These are phyloP conservation scores for Tinospora cordifolia DNA, from an alignment of 164 flowering plant species.

Conservation along the genomic window DNA sequence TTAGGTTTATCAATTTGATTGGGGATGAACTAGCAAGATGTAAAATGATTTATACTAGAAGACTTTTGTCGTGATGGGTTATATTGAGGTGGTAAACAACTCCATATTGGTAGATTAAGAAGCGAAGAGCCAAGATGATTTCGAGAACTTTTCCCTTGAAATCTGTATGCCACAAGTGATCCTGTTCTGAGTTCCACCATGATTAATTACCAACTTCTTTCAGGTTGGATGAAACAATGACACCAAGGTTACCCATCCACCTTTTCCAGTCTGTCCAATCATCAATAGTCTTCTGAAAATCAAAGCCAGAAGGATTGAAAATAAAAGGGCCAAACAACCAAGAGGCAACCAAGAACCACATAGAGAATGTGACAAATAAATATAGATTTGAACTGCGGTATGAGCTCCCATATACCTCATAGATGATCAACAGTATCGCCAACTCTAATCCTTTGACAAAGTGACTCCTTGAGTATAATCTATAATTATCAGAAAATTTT, in stretches of 20 bases:
- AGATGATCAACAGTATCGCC: constrained; percentile 55
- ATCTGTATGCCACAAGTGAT: constrained; percentile 62
- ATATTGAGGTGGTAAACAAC: constrained; percentile 89
- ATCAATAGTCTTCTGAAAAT: constrained; percentile 98
- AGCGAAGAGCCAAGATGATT: constrained; percentile 73
- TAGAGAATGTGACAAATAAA: constrained; percentile 73
- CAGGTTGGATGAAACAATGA: constrained; percentile 71
- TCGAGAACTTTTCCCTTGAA: constrained; percentile 72
- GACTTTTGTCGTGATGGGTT: constrained; percentile 50
- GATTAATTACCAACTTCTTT: constrained; percentile 96
- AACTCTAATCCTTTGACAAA: constrained; percentile 92
- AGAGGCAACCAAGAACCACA: constrained; percentile 94
- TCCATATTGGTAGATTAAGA: constrained; percentile 90
- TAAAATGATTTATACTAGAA: constrained; percentile 44
- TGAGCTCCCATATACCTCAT: constrained; percentile 65
- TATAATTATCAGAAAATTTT: constrained; percentile 83
- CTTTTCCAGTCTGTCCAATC: constrained; percentile 99
- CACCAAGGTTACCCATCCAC: constrained; percentile 99
- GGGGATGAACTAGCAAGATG: background rate
- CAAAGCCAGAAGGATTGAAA: constrained; percentile 97
- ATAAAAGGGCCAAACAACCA: constrained; percentile 97
- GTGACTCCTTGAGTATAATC: constrained; percentile 89
- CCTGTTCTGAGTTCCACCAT: constrained; percentile 92
- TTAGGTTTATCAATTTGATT: background rate
- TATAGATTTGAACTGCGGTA: constrained; percentile 68